Evolutionary conservation across 768 basidiomycete species (phyloP), one percentile per base, ranked within the genome.

Genomic region (Phanerodontia chrysosporium): DNA sequence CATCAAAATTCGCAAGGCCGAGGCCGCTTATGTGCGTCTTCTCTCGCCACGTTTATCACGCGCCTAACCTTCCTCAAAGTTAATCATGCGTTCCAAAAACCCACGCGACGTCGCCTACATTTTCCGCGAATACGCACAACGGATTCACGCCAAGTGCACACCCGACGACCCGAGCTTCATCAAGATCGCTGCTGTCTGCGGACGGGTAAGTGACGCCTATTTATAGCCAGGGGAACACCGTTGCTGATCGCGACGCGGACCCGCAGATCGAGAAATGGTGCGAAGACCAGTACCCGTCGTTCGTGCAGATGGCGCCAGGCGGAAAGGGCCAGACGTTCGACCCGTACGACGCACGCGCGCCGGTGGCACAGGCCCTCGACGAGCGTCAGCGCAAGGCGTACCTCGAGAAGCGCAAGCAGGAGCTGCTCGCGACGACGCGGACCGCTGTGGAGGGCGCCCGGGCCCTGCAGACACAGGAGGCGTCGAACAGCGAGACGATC

Each of bases 1-100:
- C 70, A 86, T 97, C 70, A 98, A 99, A 76, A 99, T 99, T 62
- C 83, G 95, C 59, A 95, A 94, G 69, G 94, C 93, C 1, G 83
- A 87, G 64, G 94, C 96, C 48, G 93, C 95, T 1, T 66, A 75
- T 64, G 95, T 94, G 68, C 57, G 87, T 75, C 32, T 7, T 18
- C 10, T 18, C 10, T 42, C 32, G 39, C 18, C 4, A 9, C 39
- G 10, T 42, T 18, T 42, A 18, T 18, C 39, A 8, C 10, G 39
- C 39, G 39, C 39, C 39, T 42, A 18, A 42, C 39, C 39, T 8
- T 18, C 28, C 8, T 45, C 28, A 1, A 48, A 96, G 95, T 80
- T 98, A 55, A 97, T 99, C 66, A 90, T 95, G 86, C 80, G 82
- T 12, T 90, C 94, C 13, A 92, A 90, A 27, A 98, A 98, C 73